Conservation (phyloP, 805 yeast genomes). For the Candida silvicultrix region DNA sequence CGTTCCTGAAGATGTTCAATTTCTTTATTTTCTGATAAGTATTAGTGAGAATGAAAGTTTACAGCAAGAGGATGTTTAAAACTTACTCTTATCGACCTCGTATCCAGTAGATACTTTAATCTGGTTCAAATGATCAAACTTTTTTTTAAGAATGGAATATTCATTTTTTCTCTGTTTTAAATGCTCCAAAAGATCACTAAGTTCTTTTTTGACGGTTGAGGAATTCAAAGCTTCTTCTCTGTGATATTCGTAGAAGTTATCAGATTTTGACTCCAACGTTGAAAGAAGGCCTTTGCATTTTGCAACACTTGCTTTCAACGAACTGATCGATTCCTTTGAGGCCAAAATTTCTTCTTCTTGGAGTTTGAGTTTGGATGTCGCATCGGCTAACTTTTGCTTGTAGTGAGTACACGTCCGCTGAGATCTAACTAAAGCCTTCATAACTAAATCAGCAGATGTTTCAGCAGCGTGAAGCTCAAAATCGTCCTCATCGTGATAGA, state of each 20-base stretch:
- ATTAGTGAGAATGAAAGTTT: not conserved
- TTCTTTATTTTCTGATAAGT: conserved; percentile 22
- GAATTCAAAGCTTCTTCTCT: conserved; percentile 15
- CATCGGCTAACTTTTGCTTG: conserved; percentile 25
- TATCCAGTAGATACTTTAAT: conserved; percentile 15
- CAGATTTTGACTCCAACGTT: conserved; percentile 18
- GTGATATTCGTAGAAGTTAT: conserved; percentile 19
- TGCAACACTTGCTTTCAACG: conserved; percentile 17
- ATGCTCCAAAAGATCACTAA: conserved; percentile 10
- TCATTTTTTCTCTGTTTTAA: conserved; percentile 5
- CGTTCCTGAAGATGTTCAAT: conserved; percentile 28
- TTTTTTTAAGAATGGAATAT: conserved; percentile 6
- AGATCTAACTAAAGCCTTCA: conserved; percentile 33
- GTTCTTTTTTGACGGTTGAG: conserved; percentile 19
- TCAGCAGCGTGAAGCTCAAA: conserved; percentile 1
- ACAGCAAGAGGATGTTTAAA: not conserved
- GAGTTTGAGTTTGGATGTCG: conserved; percentile 20
- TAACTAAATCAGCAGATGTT: conserved; percentile 28
- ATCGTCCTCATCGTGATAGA: not conserved
- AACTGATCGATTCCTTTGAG: conserved; percentile 18
- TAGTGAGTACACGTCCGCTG: conserved; percentile 29
- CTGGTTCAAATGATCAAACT: conserved; percentile 19
- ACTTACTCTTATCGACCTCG: conserved; percentile 18
- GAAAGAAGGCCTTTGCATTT: conserved; percentile 18
- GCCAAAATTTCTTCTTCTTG: conserved; percentile 20